phyloP scores from a whole-genome alignment of 2,329 filamentous ascomycete genomes.

The Fusarium camptoceras region DNA sequence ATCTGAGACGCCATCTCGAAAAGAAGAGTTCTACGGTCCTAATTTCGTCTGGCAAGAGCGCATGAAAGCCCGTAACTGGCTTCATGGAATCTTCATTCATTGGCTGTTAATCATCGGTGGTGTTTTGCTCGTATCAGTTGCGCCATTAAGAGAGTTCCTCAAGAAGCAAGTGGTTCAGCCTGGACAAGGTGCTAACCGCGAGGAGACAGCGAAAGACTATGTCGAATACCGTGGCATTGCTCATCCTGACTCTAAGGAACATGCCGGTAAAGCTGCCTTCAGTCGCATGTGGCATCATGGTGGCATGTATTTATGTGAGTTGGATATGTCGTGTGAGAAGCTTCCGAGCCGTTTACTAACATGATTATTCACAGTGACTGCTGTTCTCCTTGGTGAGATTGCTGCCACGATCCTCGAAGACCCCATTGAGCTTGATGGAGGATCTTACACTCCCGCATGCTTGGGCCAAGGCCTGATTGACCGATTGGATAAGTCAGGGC shows the following conservation, averaged over 20 bases:
- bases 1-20: conserved; percentile 57
- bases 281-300: conserved; percentile 68
- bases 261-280: conserved; percentile 61
- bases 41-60: conserved; percentile 70
- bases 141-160: conserved; percentile 60
- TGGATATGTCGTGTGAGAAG: background rate
- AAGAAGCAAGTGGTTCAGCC: conserved; percentile 62
- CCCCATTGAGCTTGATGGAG: conserved; percentile 70
- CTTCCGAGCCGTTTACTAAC: conserved; percentile 2
- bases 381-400: conserved; percentile 70
- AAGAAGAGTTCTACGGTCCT: conserved; percentile 67
- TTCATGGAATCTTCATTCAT: conserved; percentile 64
- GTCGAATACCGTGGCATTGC: conserved; percentile 74
- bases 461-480: conserved; percentile 76
- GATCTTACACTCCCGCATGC: conserved; percentile 77
- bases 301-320: conserved; percentile 73
- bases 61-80: conserved; percentile 61
- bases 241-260: conserved; percentile 65
- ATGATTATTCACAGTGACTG: conserved; percentile 68
- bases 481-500: conserved; percentile 68
- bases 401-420: conserved; percentile 75
- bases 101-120: conserved; percentile 58
- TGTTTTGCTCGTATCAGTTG: conserved; percentile 58
- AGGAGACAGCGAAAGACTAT: conserved; percentile 67
- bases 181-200: conserved; percentile 65